phyloP scores from a whole-genome alignment of 2,329 filamentous ascomycete genomes.

The Celoporthe dispersa region DNA sequence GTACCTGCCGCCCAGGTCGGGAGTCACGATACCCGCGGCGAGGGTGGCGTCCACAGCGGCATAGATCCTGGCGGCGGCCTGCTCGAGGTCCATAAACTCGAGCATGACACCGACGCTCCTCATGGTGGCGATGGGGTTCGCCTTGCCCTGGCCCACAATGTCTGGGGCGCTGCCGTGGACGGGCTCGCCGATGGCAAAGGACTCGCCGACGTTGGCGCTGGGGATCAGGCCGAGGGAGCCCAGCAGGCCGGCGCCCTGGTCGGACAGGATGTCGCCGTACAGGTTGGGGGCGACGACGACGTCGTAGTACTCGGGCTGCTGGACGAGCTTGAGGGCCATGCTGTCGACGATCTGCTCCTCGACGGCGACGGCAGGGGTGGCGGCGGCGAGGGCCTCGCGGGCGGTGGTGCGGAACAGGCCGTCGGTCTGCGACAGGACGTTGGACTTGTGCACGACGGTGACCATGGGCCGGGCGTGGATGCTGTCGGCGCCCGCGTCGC shows the following conservation, averaged over 20 bases:
- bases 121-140: constrained; percentile 95
- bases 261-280: constrained; percentile 95
- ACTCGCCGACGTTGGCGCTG: constrained; percentile 91
- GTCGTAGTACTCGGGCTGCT: constrained; percentile 92
- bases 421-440: constrained; percentile 95
- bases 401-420: constrained; percentile 88
- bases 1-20: constrained; percentile 87
- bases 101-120: constrained; percentile 92
- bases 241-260: constrained; percentile 92
- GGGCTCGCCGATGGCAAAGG: constrained; percentile 95
- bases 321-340: constrained; percentile 99
- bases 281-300: constrained; percentile 97
- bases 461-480: constrained; percentile 76
- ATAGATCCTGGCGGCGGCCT: constrained; percentile 88
- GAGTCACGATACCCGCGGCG: constrained; percentile 81
- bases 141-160: constrained; percentile 89
- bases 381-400: constrained; percentile 69
- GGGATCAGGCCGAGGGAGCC: constrained; percentile 92
- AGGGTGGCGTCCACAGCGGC: constrained; percentile 89
- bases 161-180: constrained; percentile 97
- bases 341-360: constrained; percentile 99
- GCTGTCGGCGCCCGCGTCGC: constrained; percentile 61
- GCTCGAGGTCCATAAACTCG: constrained; percentile 88
- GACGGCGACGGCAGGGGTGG: constrained; percentile 62
- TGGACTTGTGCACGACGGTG: constrained; percentile 98